phyloP scores from a whole-genome alignment of 257 asterid genomes.

The Eucommia ulmoides region DNA sequence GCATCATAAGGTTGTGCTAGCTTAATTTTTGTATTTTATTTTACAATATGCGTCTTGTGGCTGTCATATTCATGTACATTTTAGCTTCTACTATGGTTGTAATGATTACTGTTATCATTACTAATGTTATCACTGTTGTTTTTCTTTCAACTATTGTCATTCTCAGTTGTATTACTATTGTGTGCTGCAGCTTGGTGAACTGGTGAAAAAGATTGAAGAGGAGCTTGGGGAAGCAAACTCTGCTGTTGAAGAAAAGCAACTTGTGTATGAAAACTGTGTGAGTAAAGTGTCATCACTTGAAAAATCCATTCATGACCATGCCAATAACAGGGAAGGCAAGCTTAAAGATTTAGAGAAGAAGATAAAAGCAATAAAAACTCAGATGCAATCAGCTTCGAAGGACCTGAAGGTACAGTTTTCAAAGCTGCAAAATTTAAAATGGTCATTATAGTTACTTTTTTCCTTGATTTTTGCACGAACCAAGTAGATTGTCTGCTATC shows the following conservation, averaged over 20 bases:
- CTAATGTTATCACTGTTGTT: conserved; percentile 4
- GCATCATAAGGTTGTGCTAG: conserved; percentile 94
- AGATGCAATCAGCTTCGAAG: conserved; percentile 68
- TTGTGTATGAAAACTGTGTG: conserved; percentile 41
- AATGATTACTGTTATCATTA: too few relatives aligned
- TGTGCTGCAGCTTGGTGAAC: conserved; percentile 62
- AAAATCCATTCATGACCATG: conserved; percentile 61
- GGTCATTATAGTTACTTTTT: too few relatives aligned
- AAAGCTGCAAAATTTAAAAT: too few relatives aligned
- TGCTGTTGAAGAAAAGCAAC: conserved; percentile 48
- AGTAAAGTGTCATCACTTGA: conserved; percentile 70
- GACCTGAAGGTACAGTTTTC: conserved; percentile 86
- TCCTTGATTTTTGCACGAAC: too few relatives aligned
- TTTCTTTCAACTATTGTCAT: conserved; percentile 5
- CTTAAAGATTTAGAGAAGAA: conserved; percentile 80
- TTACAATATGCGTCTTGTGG: too few relatives aligned
- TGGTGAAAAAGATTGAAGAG: conserved; percentile 65
- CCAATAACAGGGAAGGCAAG: conserved; percentile 68
- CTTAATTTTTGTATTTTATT: too few relatives aligned
- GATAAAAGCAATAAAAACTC: conserved; percentile 51
- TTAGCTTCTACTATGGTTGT: too few relatives aligned
- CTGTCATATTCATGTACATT: too few relatives aligned
- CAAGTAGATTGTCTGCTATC: too few relatives aligned
- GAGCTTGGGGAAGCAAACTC: conserved; percentile 70
- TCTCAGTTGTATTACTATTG: too few relatives aligned